phyloP scores from a whole-genome alignment of 2,329 filamentous ascomycete genomes.

The Pestalotiopsis sp. region DNA sequence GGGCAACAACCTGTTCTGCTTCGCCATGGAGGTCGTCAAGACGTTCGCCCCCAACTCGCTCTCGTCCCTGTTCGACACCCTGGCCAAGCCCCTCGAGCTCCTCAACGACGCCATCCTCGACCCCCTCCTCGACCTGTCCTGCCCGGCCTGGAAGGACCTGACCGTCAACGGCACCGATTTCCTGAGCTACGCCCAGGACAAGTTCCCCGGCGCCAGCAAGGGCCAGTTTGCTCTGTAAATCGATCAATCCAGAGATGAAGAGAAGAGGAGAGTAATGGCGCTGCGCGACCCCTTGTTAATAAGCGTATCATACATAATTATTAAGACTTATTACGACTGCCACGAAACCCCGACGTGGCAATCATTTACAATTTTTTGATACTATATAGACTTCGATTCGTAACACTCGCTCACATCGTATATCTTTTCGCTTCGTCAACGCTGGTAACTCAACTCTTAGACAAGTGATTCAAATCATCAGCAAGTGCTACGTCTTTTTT shows the following conservation, averaged over 20 bases:
- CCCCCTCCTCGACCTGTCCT: slow-evolving; percentile 26
- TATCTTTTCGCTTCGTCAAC: not conserved
- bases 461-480: too few species aligned
- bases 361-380: not conserved
- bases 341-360: not conserved
- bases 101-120: slow-evolving; percentile 32
- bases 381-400: not conserved
- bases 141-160: slow-evolving; percentile 30
- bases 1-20: slow-evolving; percentile 45
- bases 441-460: too few species aligned
- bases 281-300: not conserved
- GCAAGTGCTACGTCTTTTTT: too few species aligned
- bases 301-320: not conserved
- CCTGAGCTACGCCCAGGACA: slow-evolving; percentile 15
- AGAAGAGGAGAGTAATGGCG: too few species aligned
- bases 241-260: too few species aligned
- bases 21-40: slow-evolving; percentile 39
- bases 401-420: not conserved
- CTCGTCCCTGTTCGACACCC: slow-evolving; percentile 33
- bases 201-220: slow-evolving; percentile 18
- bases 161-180: slow-evolving; percentile 23
- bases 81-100: slow-evolving; percentile 31
- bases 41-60: slow-evolving; percentile 42
- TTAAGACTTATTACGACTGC: not conserved
- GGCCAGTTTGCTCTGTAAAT: slow-evolving; percentile 16